Evolutionary conservation across 371 early-diverging fungal genomes (phyloP).

Genomic region (Mortierella sp.): DNA sequence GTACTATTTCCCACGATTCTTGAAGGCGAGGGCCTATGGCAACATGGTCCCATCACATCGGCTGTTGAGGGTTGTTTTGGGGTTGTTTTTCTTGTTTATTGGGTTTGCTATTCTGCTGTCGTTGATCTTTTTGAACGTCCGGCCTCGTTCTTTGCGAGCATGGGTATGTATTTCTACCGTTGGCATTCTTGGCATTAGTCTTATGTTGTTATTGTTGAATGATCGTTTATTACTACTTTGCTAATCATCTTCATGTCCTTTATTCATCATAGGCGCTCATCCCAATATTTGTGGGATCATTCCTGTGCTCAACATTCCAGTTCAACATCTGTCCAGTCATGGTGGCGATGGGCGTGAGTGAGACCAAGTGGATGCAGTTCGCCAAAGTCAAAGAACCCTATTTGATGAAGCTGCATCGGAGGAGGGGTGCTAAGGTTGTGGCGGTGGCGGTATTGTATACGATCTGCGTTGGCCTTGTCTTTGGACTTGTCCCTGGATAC

Average conservation of each 20-base stretch:
- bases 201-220: background rate
- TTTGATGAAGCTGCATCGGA: slow-evolving; percentile 33
- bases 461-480: slow-evolving; percentile 24
- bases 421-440: slow-evolving; percentile 31
- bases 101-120: slow-evolving; percentile 68
- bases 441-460: slow-evolving; percentile 36
- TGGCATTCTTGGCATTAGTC: slow-evolving; percentile 12
- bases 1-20: slow-evolving; percentile 71
- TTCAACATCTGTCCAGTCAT: slow-evolving; percentile 47
- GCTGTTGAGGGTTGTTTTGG: slow-evolving; percentile 65
- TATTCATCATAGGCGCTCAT: slow-evolving; percentile 44
- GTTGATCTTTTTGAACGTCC: slow-evolving; percentile 71
- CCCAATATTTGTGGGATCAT: slow-evolving; percentile 52
- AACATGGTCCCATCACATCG: slow-evolving; percentile 72
- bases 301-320: slow-evolving; percentile 47
- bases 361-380: slow-evolving; percentile 46
- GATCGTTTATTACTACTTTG: background rate
- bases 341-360: slow-evolving; percentile 37
- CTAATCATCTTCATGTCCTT: background rate
- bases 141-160: slow-evolving; percentile 65
- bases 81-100: slow-evolving; percentile 67
- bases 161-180: slow-evolving; percentile 60
- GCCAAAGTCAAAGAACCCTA: slow-evolving; percentile 42
- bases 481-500: slow-evolving; percentile 44
- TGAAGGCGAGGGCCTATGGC: slow-evolving; percentile 70